These are phyloP conservation scores for Teunomyces kruisii DNA, from an alignment of 805 yeast genomes.

Conservation along the genomic window DNA sequence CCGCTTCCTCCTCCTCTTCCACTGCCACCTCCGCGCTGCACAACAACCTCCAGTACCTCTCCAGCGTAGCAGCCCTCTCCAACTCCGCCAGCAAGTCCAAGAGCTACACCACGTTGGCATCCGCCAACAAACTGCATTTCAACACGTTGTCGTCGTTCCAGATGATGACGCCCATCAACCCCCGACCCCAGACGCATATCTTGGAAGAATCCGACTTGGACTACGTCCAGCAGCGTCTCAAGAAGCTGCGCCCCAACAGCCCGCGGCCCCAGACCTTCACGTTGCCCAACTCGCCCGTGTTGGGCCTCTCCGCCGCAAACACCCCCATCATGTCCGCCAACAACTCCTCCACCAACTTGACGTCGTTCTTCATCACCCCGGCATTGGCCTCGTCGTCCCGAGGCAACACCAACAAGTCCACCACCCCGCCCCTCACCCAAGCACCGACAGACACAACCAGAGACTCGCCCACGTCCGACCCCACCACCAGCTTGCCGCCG, in stretches of 20 bases:
- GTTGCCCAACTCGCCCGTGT: constrained; percentile 44
- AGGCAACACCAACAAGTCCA: neutral
- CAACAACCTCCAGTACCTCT: constrained; percentile 36
- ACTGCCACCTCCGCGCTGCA: constrained; percentile 3
- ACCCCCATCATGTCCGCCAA: constrained; percentile 46
- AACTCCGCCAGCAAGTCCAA: constrained; percentile 13
- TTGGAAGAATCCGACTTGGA: constrained; percentile 49
- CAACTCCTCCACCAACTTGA: constrained; percentile 38
- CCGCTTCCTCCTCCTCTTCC: too few relatives aligned
- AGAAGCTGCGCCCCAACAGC: constrained; percentile 52
- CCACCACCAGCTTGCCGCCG: constrained; percentile 41
- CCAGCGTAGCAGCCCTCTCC: constrained; percentile 40
- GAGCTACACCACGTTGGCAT: constrained; percentile 13
- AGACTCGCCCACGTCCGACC: constrained; percentile 9
- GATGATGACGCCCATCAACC: constrained; percentile 27
- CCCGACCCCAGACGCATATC: constrained; percentile 15
- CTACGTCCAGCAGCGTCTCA: constrained; percentile 43
- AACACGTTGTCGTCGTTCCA: constrained; percentile 51
- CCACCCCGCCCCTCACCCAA: constrained; percentile 8
- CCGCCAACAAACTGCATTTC: constrained; percentile 13
- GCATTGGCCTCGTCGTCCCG: constrained; percentile 6
- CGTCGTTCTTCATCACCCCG: constrained; percentile 36
- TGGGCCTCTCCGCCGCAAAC: constrained; percentile 37
- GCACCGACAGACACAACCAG: constrained; percentile 10
- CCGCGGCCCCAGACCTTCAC: constrained; percentile 39